A percentile compares a stretch with the other conserved stretches of the same genome.
Conservation (phyloP, 805 yeast species). For the Kluyveromyces aestuarii region DNA sequence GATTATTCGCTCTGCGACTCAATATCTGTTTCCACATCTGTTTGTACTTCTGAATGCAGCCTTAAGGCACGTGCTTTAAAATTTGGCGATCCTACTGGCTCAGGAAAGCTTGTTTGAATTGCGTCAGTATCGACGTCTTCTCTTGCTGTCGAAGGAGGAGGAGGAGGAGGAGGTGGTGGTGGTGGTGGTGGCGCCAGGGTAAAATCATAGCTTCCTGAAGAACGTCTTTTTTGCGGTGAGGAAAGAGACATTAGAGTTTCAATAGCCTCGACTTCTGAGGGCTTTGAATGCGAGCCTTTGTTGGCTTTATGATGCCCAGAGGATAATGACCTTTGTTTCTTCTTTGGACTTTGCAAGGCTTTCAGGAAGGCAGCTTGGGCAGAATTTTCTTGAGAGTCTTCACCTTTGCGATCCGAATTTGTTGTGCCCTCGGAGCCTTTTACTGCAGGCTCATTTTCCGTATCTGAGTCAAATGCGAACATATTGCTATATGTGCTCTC, state of each 20-base stretch:
- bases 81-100: neutral
- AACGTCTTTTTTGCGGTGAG: slow-evolving; percentile 24
- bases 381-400: slow-evolving; percentile 24
- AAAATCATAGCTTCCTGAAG: slow-evolving; percentile 8
- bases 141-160: neutral
- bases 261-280: slow-evolving; percentile 33
- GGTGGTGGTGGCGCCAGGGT: slow-evolving; percentile 2
- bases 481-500: slow-evolving; percentile 7
- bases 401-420: neutral
- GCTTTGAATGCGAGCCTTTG: slow-evolving; percentile 4
- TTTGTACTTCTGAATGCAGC: slow-evolving; percentile 8
- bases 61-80: neutral
- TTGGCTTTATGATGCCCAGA: neutral
- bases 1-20: slow-evolving; percentile 8
- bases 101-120: neutral
- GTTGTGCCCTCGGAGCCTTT: slow-evolving; percentile 4
- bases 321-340: slow-evolving; percentile 8
- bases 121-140: neutral
- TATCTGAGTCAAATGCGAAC: slow-evolving; percentile 18
- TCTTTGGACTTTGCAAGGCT: slow-evolving; percentile 31
- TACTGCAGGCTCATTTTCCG: slow-evolving; percentile 13
- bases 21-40: slow-evolving; percentile 21
- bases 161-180: slow-evolving; percentile 5
- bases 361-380: slow-evolving; percentile 34
- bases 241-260: slow-evolving; percentile 35